Base-by-base conservation (phyloP, 2,329 filamentous ascomycete species). In the Aspergillus sp. region DNA sequence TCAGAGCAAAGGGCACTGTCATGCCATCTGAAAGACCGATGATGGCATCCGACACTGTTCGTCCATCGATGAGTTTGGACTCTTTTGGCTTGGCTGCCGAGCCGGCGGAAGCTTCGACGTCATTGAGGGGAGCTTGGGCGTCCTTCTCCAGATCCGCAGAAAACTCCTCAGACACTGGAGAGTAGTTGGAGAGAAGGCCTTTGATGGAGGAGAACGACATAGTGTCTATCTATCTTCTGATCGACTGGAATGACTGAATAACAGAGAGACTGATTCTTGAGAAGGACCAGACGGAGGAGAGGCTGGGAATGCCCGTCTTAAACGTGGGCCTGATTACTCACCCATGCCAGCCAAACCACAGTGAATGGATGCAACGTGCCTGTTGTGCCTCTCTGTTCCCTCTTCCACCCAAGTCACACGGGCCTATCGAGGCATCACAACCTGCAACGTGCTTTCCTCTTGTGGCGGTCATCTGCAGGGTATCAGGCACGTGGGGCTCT, bases 11-110 rank as follows among this genome's bases (percentile, higher is more conserved):
- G 0, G 86, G 86, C 0, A 90, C 86, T 0, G 86, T 90, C 53
- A 90, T 74, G 11, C 86, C 86, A 58, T 90, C 86, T 0, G 86
- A 83, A 54, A 90, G 82, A 42, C 86, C 86, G 53, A 90, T 83
- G 47, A 86, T 88, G 49, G 82, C 75, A 63, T 88, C 82, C 37
- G 66, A 69, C 7, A 69, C 61, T 19, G 64, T 60, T 6, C 66
- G 63, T 30, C 64, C 62, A 36, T 69, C 65, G 27, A 69, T 53
- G 40, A 60, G 50, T 34, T 55, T 56, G 11, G 45, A 49, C 7
- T 56, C 49, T 35, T 57, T 61, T 44, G 57, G 37, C 9, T 36
- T 19, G 19, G 19, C 19, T 2, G 19, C 19, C 19, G 19, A 19
- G 19, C 19, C 19, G 19, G 52, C n/a, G 3, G 52, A 39, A 5